Base-by-base conservation (phyloP, 2,329 filamentous ascomycete species). In the Claviceps pazoutovae region DNA sequence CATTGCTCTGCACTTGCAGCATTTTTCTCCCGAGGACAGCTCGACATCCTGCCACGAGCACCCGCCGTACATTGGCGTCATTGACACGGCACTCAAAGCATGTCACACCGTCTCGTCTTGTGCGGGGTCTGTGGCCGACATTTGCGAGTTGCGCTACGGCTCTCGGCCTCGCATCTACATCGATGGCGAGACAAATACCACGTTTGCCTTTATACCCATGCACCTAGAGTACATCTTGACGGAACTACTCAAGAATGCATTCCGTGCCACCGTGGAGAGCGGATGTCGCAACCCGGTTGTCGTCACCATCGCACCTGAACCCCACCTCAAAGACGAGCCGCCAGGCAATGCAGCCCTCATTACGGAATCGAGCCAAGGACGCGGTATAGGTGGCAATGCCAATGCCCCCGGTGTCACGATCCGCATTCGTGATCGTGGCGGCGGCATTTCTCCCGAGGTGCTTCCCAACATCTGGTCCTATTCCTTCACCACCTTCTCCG, bases 171-270 rank as follows among this genome's bases (percentile, higher is more conserved):
- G 76, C 2, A 76, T 95, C 61, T 71, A 83, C 46, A 84, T 98
- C 60, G 86, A 90, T 58, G 93, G 93, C 57, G 84, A 94, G 64
- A 83, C 86, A 0, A 83, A 86, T 49, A 88, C 90, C n/a, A 84
- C 82, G 0, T 95, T 98, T 63, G 89, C 91, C 19, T 93, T 94
- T 62, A 84, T 98, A 8, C 93, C 93, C 14, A 93, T 95, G 65
- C 93, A 98, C 66, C 78, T 98, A 23, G 91, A 97, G 68, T 98
- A 98, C 67, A 96, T 98, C 57, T 80, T 96, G 57, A 98, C 91
- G 0, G 93, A 98, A 68, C 76, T 98, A 1, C 77, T 98, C 53
- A 98, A 98, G 68, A 98, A 98, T 63, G 88, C 90, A 1, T 98
- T 97, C 71, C 82, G 93, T 44, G 91, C 93, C 4, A 94, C 88